These are phyloP conservation scores for Abrus pulchellus DNA, from an alignment of 306 rosid species.

Conservation along the genomic window DNA sequence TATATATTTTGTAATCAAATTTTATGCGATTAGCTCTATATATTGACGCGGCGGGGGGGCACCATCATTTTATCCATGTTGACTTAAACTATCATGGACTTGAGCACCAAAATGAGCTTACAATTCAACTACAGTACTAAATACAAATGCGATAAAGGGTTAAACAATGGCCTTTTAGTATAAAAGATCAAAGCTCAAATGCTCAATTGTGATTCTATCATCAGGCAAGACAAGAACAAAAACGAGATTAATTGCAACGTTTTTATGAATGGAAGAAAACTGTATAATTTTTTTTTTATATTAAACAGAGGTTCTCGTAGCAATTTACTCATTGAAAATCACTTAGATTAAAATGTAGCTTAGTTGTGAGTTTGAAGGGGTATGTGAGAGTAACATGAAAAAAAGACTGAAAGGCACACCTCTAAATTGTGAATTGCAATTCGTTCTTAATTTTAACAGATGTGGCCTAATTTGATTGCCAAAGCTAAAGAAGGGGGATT, in stretches of 20 bases:
- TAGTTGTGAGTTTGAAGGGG: not conserved
- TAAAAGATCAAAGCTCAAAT: not conserved
- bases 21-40: not conserved
- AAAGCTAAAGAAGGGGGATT: conserved; percentile 88
- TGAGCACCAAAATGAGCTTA: not conserved
- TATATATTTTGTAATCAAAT: not conserved
- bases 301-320: not conserved
- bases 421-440: not conserved
- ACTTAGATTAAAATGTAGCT: not conserved
- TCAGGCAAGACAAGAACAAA: not conserved
- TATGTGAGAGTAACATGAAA: not conserved
- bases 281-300: too few species aligned
- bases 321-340: not conserved
- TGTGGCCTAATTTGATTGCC: conserved; percentile 81
- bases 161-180: not conserved
- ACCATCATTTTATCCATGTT: not conserved
- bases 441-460: conserved; percentile 53
- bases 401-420: not conserved
- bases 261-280: not conserved
- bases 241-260: not conserved
- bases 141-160: not conserved
- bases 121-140: not conserved
- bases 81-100: not conserved
- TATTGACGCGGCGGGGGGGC: not conserved
- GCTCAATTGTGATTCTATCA: not conserved